phyloP scores from a whole-genome alignment of 345 rosid species.

The Camelina neglecta region DNA sequence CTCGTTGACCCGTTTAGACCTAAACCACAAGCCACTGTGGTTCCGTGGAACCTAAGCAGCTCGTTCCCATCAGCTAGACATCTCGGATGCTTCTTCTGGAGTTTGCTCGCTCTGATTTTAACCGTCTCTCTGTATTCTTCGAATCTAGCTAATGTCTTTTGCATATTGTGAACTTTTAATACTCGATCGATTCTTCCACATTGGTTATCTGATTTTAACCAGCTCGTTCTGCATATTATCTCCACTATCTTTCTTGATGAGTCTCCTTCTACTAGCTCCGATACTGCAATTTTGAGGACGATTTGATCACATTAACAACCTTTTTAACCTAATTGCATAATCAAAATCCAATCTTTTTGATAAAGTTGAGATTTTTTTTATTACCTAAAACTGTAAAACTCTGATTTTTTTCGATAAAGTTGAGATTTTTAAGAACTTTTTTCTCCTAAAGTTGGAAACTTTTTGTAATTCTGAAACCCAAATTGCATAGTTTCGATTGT shows the following conservation, averaged over 20 bases:
- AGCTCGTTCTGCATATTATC: constrained; percentile 89
- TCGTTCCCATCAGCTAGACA: constrained; percentile 98
- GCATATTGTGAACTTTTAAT: constrained; percentile 95
- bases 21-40: constrained; percentile 82
- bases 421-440: no score
- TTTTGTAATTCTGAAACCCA: neutral
- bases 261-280: constrained; percentile 97
- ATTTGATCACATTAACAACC: neutral
- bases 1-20: constrained; percentile 86
- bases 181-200: constrained; percentile 93
- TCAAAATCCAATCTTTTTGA: neutral
- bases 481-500: neutral
- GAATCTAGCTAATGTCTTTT: constrained; percentile 83
- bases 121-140: constrained; percentile 94
- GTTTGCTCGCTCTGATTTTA: constrained; percentile 81
- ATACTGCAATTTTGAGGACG: constrained; percentile 53
- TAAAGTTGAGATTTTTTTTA: constrained; percentile 12
- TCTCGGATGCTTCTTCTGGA: constrained; percentile 88
- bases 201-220: constrained; percentile 86
- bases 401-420: neutral
- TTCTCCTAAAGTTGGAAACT: neutral
- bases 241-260: constrained; percentile 99
- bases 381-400: neutral
- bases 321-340: neutral
- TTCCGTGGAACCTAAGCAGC: constrained; percentile 87